Evolutionary conservation across 768 basidiomycete species (phyloP), one percentile per base, ranked within the genome.

Genomic region (Rhizopogon vulgaris): DNA sequence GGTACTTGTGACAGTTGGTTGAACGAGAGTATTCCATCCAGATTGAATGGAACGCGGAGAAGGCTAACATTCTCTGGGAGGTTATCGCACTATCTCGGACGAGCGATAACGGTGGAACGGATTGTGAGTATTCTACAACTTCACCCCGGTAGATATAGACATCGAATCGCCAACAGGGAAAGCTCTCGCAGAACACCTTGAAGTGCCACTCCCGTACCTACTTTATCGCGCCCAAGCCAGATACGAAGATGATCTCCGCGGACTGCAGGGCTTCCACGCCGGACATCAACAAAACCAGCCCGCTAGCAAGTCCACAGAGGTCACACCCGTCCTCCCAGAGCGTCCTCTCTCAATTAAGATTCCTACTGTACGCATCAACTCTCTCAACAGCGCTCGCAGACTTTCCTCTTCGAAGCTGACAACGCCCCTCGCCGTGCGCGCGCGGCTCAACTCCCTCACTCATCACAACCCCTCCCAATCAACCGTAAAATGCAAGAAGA

Each of bases 11-110:
- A 46, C 43, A 41, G n/a, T 36, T 17, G 50, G 28, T 39, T 39
- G 28, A 56, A 52, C 54, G 40, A 58, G 52, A 43, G 56, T 51
- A 53, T 56, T 49, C 15, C 25, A 36, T 47, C 34, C 60, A 92
- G 90, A 84, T 93, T 65, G 84, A 87, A 72, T 93, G 90, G 90
- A 88, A 78, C 39, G 58, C 79, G 7, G 87, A 91, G 52, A 93
- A 92, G 65, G 90, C 91, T 41, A 84, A 85, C 55, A 80, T 89
- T 6, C 72, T 93, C 7, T 93, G 90, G 90, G 88, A 90, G 66
- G 86, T 88, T 40, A 90, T 93, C 56, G 84, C 89, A 49, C 78
- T 81, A 59, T 88, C 87, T 32, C 78, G 88, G 50, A 78, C 83
- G 5, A 80, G 78, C 27, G 87, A 90, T 55, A 83, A 82, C 49